Base-by-base conservation (phyloP, 2,329 filamentous ascomycete genomes). In the Colletotrichum sp. region DNA sequence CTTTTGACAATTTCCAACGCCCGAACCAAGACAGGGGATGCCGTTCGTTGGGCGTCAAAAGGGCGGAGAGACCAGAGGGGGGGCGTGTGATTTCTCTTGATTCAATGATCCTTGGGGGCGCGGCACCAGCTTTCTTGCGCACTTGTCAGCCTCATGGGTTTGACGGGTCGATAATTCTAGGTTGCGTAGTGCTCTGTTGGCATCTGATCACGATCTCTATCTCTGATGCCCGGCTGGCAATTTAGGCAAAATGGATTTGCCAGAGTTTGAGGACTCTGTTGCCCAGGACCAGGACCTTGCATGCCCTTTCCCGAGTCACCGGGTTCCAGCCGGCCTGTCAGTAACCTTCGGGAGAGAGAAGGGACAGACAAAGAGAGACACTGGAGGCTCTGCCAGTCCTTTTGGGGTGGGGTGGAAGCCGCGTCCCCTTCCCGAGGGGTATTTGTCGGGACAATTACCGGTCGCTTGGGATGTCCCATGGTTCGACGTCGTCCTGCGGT, bases 321-420 rank as follows among this genome's bases (percentile, higher is more conserved):
- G n/a, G 36, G 59, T 57, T 32, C 67, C 55, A 57, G 62, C 57
- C 72, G 63, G 67, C 62, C 55, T 72, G 72, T 68, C 69, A 75
- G 7, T 3, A 49, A 57, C 57, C 13, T 26, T 34, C 59, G 55
- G 26, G 21, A 26, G 28, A 24, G 59, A 59, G 21, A 44, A 36
- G n/a, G 36, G 12, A 2, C 36, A 39, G 36, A 39, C 16, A 39
- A 6, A 18, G 24, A 18, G 7, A 36, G 24, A 49, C 18, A 9
- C 26, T 34, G 49, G 72, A 71, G 72, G 72, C 72, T 72, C 55
- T 75, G 44, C 39, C 24, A 44, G 28, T 24, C 12, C 30, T 5
- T 16, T n/a, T n/a, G 55, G 55, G 69, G 73, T 49, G 64, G 73
- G 73, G 70, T 73, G 63, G 49, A 60, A 39, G 10, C 49, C 57